phyloP scores from a whole-genome alignment of 2,329 filamentous ascomycete species.

The Colletotrichum sp. region DNA sequence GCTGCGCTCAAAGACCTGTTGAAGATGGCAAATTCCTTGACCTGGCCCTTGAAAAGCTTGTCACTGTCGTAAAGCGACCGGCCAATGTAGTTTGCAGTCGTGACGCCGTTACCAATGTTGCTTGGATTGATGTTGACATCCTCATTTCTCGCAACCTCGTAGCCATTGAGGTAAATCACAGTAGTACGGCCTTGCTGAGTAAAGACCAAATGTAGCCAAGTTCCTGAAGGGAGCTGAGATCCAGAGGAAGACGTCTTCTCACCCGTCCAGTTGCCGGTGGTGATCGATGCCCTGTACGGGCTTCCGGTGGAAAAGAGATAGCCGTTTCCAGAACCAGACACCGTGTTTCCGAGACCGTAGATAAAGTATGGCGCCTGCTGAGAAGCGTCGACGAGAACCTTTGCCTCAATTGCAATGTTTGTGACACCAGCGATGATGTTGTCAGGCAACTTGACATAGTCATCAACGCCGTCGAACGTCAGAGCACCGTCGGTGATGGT shows the following conservation, averaged over 20 bases:
- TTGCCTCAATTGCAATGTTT: slow-evolving; percentile 22
- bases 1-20: slow-evolving; percentile 23
- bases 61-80: slow-evolving; percentile 25
- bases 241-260: slow-evolving; percentile 22
- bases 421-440: slow-evolving; percentile 23
- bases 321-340: slow-evolving; percentile 21
- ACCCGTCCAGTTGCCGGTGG: slow-evolving; percentile 21
- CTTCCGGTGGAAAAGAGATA: slow-evolving; percentile 28
- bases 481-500: slow-evolving; percentile 17
- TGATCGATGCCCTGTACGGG: slow-evolving; percentile 25
- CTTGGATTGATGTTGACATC: slow-evolving; percentile 12
- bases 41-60: slow-evolving; percentile 24
- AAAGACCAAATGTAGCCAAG: slow-evolving; percentile 25
- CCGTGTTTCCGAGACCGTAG: slow-evolving; percentile 28
- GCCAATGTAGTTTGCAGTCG: slow-evolving; percentile 26
- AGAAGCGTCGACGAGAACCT: slow-evolving; percentile 22
- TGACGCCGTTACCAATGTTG: slow-evolving; percentile 24
- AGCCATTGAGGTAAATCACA: slow-evolving; percentile 39
- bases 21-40: slow-evolving; percentile 27
- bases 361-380: slow-evolving; percentile 27
- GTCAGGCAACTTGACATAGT: slow-evolving; percentile 25
- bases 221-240: slow-evolving; percentile 20
- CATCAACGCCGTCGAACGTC: slow-evolving; percentile 26
- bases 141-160: slow-evolving; percentile 22
- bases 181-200: slow-evolving; percentile 19